Percentiles rank a stretch among this genome's conserved stretches.
Conservation (phyloP, 78 protist genomes). For the Dictyostelium citrinum region DNA sequence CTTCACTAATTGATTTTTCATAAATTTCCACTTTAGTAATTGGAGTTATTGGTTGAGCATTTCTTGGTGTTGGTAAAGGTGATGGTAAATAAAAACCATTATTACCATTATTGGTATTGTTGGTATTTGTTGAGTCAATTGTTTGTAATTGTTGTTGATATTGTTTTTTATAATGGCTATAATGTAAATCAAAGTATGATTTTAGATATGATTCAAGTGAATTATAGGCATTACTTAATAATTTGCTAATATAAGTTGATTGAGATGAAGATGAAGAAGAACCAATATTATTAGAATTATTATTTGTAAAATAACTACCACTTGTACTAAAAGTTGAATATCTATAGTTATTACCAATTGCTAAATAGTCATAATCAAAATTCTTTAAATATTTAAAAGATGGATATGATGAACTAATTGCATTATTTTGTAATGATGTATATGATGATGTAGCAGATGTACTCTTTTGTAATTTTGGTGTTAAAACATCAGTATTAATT, state of each 20-base stretch:
- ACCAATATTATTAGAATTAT: neutral
- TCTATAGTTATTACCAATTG: neutral
- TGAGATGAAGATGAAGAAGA: neutral
- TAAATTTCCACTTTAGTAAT: neutral
- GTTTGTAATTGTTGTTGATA: neutral
- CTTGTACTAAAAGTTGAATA: neutral
- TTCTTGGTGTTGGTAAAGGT: neutral
- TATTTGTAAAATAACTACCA: neutral
- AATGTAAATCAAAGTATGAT: neutral
- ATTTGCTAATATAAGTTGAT: neutral
- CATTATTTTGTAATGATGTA: neutral
- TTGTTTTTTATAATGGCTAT: neutral
- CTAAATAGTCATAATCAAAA: neutral
- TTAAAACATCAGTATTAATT: neutral
- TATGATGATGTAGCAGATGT: neutral
- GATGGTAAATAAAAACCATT: neutral
- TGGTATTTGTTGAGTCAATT: neutral
- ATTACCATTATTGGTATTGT: neutral
- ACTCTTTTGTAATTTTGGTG: slow-evolving; percentile 1
- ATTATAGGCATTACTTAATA: neutral
- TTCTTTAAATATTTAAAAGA: neutral
- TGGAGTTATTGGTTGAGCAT: neutral
- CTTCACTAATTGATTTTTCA: neutral
- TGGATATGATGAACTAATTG: neutral
- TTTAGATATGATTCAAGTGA: neutral